Evolutionary conservation across 1,284 basidiomycete species (phyloP).

Genomic region (Cutaneotrichosporon dermatis): DNA sequence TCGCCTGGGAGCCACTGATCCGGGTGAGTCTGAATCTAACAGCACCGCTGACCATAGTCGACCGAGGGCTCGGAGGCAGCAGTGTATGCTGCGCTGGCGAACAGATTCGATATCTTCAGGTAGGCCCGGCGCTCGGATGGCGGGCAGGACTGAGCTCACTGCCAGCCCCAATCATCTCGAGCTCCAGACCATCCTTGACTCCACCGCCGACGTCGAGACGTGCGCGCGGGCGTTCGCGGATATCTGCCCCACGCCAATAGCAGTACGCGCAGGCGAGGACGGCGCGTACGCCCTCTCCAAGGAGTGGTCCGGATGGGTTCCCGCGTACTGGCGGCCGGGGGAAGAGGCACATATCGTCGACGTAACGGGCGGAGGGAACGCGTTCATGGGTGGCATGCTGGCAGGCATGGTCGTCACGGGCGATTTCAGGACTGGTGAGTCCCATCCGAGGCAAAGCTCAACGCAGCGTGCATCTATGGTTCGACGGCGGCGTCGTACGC

Average conservation of each 20-base stretch:
- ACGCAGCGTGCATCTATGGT: constrained; percentile 63
- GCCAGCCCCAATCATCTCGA: constrained; percentile 53
- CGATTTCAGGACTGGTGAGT: constrained; percentile 62
- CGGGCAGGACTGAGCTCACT: no score
- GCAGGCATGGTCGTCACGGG: constrained; percentile 62
- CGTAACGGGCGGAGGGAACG: constrained; percentile 85
- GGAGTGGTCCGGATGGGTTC: constrained; percentile 59
- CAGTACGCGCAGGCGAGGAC: constrained; percentile 71
- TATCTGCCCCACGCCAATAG: constrained; percentile 44
- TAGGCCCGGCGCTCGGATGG: constrained; percentile 11
- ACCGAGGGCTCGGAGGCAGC: neutral
- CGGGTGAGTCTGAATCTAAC: constrained; percentile 4
- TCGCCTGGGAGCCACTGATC: constrained; percentile 75
- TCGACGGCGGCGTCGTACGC: constrained; percentile 74
- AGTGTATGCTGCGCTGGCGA: constrained; percentile 18
- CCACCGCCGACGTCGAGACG: constrained; percentile 33
- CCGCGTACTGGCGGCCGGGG: constrained; percentile 63
- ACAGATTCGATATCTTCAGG: constrained; percentile 34
- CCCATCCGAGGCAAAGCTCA: neutral
- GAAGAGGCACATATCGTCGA: constrained; percentile 60
- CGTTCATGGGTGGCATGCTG: constrained; percentile 75
- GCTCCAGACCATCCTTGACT: constrained; percentile 45
- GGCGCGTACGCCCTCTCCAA: constrained; percentile 61
- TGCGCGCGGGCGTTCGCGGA: constrained; percentile 11
- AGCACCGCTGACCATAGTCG: neutral